phyloP scores from a whole-genome alignment of 257 asterid species.

The Asclepias syriaca region DNA sequence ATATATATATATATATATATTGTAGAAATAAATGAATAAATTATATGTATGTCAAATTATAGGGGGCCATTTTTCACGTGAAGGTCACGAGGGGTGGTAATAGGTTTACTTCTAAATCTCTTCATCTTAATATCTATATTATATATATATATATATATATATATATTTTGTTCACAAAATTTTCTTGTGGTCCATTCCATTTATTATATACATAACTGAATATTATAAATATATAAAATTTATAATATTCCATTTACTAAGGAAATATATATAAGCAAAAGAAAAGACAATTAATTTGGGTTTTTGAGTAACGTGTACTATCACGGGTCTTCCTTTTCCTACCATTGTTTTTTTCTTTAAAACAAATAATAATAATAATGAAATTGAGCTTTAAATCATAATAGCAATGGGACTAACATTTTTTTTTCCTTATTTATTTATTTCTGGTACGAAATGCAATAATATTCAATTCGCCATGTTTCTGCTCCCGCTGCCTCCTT shows the following conservation, averaged over 20 bases:
- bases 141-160: too few species aligned
- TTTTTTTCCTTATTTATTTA: neutral
- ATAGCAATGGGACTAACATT: too few species aligned
- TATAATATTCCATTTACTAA: too few species aligned
- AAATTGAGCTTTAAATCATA: too few species aligned
- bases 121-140: too few species aligned
- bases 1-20: too few species aligned
- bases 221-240: too few species aligned
- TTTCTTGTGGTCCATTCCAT: neutral
- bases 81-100: constrained; percentile 7
- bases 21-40: neutral
- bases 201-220: neutral
- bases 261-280: too few species aligned
- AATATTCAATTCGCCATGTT: constrained; percentile 9
- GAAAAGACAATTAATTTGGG: too few species aligned
- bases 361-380: too few species aligned
- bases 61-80: constrained; percentile 31
- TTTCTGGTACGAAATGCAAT: constrained; percentile 6
- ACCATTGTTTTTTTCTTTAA: too few species aligned
- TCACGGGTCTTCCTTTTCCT: too few species aligned
- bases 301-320: neutral
- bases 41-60: neutral
- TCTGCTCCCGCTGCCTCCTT: constrained; percentile 8
- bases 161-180: neutral
- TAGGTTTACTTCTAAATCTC: constrained; percentile 19